These are phyloP conservation scores for Parastagonospora avenae DNA, from an alignment of 2,329 filamentous ascomycete genomes.

Conservation along the genomic window DNA sequence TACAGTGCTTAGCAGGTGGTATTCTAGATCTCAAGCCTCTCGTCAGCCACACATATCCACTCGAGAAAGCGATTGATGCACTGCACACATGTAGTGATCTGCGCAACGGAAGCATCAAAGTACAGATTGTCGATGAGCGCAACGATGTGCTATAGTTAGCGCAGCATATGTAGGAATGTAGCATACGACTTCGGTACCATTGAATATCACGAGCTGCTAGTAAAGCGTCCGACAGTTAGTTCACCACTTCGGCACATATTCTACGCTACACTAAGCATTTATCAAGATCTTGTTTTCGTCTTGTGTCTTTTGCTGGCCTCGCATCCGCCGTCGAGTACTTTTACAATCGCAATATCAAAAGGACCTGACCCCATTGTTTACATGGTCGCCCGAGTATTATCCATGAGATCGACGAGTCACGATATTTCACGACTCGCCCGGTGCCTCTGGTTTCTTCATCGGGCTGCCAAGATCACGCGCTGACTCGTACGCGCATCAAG, in stretches of 20 bases:
- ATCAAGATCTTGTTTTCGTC: no score
- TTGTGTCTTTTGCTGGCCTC: no score
- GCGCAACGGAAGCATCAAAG: conserved; percentile 62
- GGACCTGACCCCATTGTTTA: not conserved
- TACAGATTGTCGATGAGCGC: conserved; percentile 61
- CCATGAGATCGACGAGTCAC: not conserved
- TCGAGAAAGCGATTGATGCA: conserved; percentile 66
- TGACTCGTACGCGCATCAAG: not conserved
- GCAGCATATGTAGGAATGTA: not conserved
- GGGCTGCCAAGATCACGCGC: not conserved
- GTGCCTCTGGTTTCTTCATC: conserved; percentile 7
- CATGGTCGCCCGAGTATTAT: not conserved
- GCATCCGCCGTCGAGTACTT: no score
- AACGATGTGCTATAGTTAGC: conserved; percentile 27
- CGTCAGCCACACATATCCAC: conserved; percentile 66
- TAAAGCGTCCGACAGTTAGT: no score
- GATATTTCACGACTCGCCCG: not conserved
- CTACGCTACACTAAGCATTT: no score
- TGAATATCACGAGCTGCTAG: no score
- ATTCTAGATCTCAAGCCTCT: conserved; percentile 66
- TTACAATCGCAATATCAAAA: no score
- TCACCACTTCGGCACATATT: no score
- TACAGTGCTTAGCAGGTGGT: conserved; percentile 63
- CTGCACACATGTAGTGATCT: conserved; percentile 59
- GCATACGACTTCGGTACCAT: no score